phyloP scores from a whole-genome alignment of 441 rosid species.

The Populus hybrid region DNA sequence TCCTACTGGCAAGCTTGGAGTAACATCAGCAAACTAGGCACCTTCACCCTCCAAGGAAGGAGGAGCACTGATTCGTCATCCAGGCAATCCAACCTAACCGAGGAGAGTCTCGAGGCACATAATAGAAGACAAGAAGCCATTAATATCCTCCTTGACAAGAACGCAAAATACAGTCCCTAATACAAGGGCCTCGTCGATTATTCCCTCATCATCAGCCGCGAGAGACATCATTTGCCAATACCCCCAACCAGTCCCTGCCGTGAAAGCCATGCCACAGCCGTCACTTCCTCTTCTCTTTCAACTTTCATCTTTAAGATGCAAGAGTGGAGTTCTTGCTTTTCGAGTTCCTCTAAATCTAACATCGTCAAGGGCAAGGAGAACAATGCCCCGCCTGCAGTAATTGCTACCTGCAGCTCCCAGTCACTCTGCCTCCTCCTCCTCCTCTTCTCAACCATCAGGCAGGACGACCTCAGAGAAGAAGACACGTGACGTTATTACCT shows the following conservation, averaged over 20 bases:
- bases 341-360: constrained; percentile 9
- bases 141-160: neutral
- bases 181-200: constrained; percentile 44
- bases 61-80: constrained; percentile 13
- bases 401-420: neutral
- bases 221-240: neutral
- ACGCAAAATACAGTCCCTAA: constrained; percentile 45
- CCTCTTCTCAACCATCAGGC: neutral
- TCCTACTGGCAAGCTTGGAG: constrained; percentile 37
- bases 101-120: constrained; percentile 34
- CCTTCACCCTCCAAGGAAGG: constrained; percentile 7
- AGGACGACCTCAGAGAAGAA: neutral
- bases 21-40: constrained; percentile 27
- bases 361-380: neutral
- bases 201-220: constrained; percentile 29
- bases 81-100: constrained; percentile 30
- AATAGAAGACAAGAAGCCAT: constrained; percentile 24
- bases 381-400: neutral
- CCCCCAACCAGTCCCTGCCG: constrained; percentile 30
- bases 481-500: neutral
- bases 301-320: constrained; percentile 31
- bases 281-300: constrained; percentile 22
- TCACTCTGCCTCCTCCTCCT: neutral
- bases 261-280: constrained; percentile 25
- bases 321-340: constrained; percentile 35